These are phyloP conservation scores for Penicillium nucicola DNA, from an alignment of 495 filamentous ascomycete genomes.

Conservation along the genomic window DNA sequence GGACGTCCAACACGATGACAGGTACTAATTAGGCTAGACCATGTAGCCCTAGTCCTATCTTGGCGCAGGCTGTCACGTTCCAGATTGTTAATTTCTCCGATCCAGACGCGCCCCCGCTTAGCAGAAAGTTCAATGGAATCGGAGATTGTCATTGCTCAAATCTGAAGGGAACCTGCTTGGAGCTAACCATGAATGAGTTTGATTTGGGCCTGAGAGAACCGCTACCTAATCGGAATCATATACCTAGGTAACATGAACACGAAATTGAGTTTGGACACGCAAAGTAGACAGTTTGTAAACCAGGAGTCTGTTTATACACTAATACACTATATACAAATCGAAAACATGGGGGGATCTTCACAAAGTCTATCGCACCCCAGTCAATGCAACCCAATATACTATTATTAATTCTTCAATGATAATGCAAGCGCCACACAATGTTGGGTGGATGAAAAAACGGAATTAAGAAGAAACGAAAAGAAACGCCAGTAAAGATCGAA, in stretches of 20 bases:
- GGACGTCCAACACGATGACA: too few species aligned
- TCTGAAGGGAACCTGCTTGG: too few species aligned
- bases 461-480: background rate
- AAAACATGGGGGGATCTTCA: background rate
- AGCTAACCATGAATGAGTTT: too few species aligned
- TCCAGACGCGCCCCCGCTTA: too few species aligned
- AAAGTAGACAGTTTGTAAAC: background rate
- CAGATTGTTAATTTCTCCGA: too few species aligned
- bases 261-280: background rate
- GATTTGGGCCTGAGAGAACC: too few species aligned
- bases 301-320: slow-evolving; percentile 6
- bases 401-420: slow-evolving; percentile 9
- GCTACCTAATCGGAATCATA: background rate
- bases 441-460: background rate
- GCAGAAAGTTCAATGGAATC: too few species aligned
- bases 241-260: background rate
- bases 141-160: too few species aligned
- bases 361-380: background rate
- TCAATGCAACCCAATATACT: slow-evolving; percentile 1
- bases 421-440: background rate
- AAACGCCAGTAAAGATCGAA: slow-evolving; percentile 1
- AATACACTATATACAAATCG: slow-evolving; percentile 11
- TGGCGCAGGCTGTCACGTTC: background rate
- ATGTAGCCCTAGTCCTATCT: background rate
- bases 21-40: background rate